A percentile compares a stretch with the other conserved stretches of the same genome.
Evolutionary conservation across 805 yeast genomes (phyloP).

Genomic region (Candida boleticola): DNA sequence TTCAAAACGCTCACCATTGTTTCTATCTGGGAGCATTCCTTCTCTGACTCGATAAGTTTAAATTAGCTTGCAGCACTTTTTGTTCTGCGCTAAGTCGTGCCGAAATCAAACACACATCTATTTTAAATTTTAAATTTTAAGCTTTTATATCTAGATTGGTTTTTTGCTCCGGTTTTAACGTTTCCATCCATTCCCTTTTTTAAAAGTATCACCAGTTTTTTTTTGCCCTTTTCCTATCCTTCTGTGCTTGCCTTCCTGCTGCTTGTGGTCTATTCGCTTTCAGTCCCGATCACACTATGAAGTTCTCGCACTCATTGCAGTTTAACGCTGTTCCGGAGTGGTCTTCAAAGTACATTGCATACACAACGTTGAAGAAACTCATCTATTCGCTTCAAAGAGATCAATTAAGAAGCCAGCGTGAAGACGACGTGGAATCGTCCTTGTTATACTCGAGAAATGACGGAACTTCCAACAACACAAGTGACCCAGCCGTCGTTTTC

Average conservation of each 20-base stretch:
- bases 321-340: constrained; percentile 98
- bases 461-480: constrained; percentile 28
- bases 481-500: constrained; percentile 60
- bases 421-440: constrained; percentile 24
- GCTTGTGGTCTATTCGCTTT: not conserved
- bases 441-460: constrained; percentile 24
- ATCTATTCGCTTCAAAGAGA: constrained; percentile 82
- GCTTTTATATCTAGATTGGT: not conserved
- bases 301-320: constrained; percentile 91
- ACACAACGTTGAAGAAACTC: constrained; percentile 80
- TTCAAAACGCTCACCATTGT: too few species aligned
- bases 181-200: not conserved
- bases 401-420: constrained; percentile 23
- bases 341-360: constrained; percentile 89
- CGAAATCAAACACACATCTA: too few species aligned
- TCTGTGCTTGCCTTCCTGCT: not conserved
- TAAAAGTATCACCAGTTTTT: too few species aligned
- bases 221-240: not conserved
- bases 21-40: too few species aligned
- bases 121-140: too few species aligned
- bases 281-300: too few species aligned
- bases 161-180: not conserved
- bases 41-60: too few species aligned
- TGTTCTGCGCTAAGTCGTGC: too few species aligned
- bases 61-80: too few species aligned